A percentile compares a stretch with the other conserved stretches of the same genome.
Evolutionary conservation across 352 stramenopile genomes (phyloP).

Genomic region (Phytophthora sansomeana): DNA sequence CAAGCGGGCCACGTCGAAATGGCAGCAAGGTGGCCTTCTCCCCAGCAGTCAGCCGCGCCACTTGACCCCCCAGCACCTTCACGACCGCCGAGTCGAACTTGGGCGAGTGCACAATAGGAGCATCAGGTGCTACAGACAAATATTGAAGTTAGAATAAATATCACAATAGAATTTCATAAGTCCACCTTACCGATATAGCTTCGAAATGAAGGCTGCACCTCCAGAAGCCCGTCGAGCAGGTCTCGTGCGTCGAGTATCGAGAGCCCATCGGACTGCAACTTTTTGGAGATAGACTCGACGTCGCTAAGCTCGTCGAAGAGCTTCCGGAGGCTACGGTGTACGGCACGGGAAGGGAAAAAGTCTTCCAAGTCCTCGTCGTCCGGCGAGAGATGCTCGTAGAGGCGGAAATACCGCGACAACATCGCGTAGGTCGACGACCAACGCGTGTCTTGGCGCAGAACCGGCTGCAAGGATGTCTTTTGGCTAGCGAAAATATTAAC

Average conservation of each 20-base stretch:
- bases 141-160: too few species aligned
- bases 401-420: slow-evolving; percentile 1
- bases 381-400: background rate
- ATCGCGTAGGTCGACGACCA: slow-evolving; percentile 5
- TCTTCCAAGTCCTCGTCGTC: slow-evolving; percentile 1
- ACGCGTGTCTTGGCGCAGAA: slow-evolving; percentile 2
- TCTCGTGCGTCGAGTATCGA: slow-evolving; percentile 1
- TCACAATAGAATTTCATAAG: too few species aligned
- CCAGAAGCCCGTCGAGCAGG: slow-evolving; percentile 1
- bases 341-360: background rate
- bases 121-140: slow-evolving; percentile 15
- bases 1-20: background rate
- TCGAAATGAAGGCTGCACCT: slow-evolving; percentile 2
- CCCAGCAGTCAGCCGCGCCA: background rate
- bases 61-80: background rate
- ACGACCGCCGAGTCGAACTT: slow-evolving; percentile 10
- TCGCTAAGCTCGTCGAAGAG: background rate
- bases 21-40: slow-evolving; percentile 1
- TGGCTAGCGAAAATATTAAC: too few species aligned
- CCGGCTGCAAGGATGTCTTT: too few species aligned
- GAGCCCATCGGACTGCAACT: background rate
- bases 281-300: slow-evolving; percentile 11
- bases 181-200: too few species aligned
- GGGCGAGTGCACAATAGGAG: slow-evolving; percentile 1
- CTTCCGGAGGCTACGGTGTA: background rate